Evolutionary conservation across 306 rosid species (phyloP), one percentile per base, ranked within the genome.

Genomic region (Begonia peltatifolia): DNA sequence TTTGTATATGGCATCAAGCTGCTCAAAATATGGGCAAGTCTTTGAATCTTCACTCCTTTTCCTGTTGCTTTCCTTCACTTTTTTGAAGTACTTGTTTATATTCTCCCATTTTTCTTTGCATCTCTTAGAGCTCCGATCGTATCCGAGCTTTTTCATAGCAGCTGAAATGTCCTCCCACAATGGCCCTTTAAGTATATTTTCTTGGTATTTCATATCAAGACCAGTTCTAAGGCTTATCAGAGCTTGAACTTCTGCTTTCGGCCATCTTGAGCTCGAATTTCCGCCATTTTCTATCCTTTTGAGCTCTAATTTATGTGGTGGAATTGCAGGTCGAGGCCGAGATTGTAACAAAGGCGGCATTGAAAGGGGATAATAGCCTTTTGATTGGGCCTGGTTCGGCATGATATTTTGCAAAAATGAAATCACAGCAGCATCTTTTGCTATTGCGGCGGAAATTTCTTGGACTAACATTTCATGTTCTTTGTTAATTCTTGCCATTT

Each of bases 101-200:
- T 90, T 90, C 71, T 90, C 97, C 97, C 97, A 90, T 50, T 90
- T 90, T 74, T 90, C 97, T 52, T 90, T 90, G 77, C 97, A 90
- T 57, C 97, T 79, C 56, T 90, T 90, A 0, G 97, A 25, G 36
- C 15, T 85, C 58, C 94, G 44, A 44, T 73, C 83, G 62, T 92
- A 83, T 16, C 99, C 99, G 17, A 71, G 36, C 56, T 70, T 72
- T 64, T 41, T 79, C 99, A 92, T 86, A 3, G 67, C 69, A 0
- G 61, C 36, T 12, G 99, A 92, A 17, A 92, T 81, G 67, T 92
- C 99, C 41, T 92, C 99, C 99, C 99, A 92, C 0, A 86, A 36
- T 12, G 94, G 87, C 11, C 99, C 99, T 46, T 90, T 90, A 1
- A 94, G 93, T 11, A 77, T 92, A 53, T 51, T 86, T 9, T 86